A percentile compares a stretch with the other conserved stretches of the same genome.
Evolutionary conservation across 176 grass and related monocot species (phyloP).

Genomic region (Musa troglodytarum): DNA sequence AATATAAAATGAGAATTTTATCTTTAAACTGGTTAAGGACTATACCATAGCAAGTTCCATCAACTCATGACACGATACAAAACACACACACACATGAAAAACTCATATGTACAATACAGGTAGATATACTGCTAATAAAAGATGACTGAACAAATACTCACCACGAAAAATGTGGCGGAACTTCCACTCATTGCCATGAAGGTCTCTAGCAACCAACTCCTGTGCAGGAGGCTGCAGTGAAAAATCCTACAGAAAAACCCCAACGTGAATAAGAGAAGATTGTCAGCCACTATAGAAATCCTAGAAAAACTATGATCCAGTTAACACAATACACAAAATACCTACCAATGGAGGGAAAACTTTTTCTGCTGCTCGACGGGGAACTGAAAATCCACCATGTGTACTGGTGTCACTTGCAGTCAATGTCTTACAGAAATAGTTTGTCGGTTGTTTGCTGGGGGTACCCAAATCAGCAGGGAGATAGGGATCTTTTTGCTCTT

Average conservation of each 20-base stretch:
- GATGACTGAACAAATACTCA: constrained; percentile 18
- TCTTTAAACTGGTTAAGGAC: background rate
- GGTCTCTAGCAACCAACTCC: constrained; percentile 90
- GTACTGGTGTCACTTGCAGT: constrained; percentile 98
- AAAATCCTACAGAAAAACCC: constrained; percentile 62
- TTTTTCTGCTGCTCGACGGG: constrained; percentile 95
- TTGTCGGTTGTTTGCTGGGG: constrained; percentile 87
- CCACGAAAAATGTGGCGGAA: constrained; percentile 96
- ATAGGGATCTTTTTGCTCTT: constrained; percentile 95
- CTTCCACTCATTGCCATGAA: constrained; percentile 98
- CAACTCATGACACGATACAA: background rate
- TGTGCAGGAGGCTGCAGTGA: constrained; percentile 85
- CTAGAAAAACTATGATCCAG: background rate
- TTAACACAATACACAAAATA: background rate
- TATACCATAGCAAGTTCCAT: background rate
- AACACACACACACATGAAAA: background rate
- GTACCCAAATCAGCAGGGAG: constrained; percentile 75
- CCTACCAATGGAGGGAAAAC: constrained; percentile 95
- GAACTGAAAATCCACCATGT: constrained; percentile 98
- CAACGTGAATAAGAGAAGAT: constrained; percentile 15
- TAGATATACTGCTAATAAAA: background rate
- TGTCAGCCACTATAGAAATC: background rate
- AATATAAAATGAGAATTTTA: background rate
- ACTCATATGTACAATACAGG: background rate
- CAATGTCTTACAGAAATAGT: constrained; percentile 99